phyloP scores from a whole-genome alignment of 2,329 filamentous ascomycete species.

The Ceratocystis variospora region DNA sequence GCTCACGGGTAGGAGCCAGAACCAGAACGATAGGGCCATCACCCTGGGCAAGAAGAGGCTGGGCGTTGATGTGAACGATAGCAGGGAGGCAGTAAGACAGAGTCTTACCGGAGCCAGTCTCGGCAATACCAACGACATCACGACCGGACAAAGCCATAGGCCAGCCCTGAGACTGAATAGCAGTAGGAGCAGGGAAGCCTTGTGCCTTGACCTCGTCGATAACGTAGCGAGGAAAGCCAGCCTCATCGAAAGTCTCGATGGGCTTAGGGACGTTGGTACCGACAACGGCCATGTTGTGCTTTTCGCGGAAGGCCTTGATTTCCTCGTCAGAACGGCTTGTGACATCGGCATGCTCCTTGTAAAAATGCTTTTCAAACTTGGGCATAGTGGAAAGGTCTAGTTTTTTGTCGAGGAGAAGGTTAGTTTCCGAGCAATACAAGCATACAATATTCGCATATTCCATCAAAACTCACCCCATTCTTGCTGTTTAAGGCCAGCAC shows the following conservation, averaged over 20 bases:
- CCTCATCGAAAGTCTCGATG: slow-evolving; percentile 94
- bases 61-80: slow-evolving; percentile 98
- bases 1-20: slow-evolving; percentile 88
- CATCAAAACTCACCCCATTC: slow-evolving; percentile 57
- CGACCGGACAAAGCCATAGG: slow-evolving; percentile 97
- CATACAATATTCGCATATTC: background rate
- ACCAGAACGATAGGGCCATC: slow-evolving; percentile 95
- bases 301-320: slow-evolving; percentile 74
- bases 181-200: slow-evolving; percentile 83
- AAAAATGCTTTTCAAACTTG: slow-evolving; percentile 99
- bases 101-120: slow-evolving; percentile 98
- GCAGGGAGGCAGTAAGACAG: slow-evolving; percentile 95
- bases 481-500: slow-evolving; percentile 74
- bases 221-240: slow-evolving; percentile 90
- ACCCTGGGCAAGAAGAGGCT: slow-evolving; percentile 85
- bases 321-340: slow-evolving; percentile 59
- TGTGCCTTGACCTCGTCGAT: slow-evolving; percentile 98
- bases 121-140: slow-evolving; percentile 96
- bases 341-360: slow-evolving; percentile 85
- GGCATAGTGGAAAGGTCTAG: slow-evolving; percentile 64
- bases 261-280: slow-evolving; percentile 78
- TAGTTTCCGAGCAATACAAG: background rate
- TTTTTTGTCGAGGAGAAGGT: background rate
- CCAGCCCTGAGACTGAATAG: slow-evolving; percentile 97
- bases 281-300: slow-evolving; percentile 70